Conservation (phyloP, 164 flowering plant species). For the Kalanchoe fedtschenkoi region DNA sequence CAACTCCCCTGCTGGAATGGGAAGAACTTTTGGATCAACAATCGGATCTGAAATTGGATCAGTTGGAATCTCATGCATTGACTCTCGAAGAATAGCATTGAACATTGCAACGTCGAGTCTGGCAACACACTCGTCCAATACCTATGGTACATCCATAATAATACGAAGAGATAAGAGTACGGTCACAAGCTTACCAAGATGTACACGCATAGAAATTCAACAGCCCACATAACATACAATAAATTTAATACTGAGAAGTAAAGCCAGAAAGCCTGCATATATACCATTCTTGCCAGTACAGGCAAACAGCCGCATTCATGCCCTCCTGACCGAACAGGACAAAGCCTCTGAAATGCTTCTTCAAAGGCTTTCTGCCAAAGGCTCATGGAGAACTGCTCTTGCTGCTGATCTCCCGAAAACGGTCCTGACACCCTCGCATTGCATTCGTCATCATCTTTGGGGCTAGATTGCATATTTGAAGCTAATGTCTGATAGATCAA, state of each 20-base stretch:
- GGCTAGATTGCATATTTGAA: constrained; percentile 86
- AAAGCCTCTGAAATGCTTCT: constrained; percentile 76
- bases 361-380: constrained; percentile 85
- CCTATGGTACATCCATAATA: constrained; percentile 25
- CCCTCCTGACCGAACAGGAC: constrained; percentile 89
- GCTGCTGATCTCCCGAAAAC: constrained; percentile 67
- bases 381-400: constrained; percentile 71
- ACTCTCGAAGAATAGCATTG: constrained; percentile 95
- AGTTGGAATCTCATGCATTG: constrained; percentile 89
- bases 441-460: constrained; percentile 25
- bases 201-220: background rate
- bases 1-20: constrained; percentile 95
- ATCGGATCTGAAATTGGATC: constrained; percentile 99
- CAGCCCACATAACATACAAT: background rate
- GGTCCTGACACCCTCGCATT: constrained; percentile 47
- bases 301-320: constrained; percentile 98
- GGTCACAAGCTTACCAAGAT: background rate
- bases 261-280: constrained; percentile 5
- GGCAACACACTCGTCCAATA: constrained; percentile 83
- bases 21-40: constrained; percentile 78
- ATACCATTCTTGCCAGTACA: constrained; percentile 79
- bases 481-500: constrained; percentile 53
- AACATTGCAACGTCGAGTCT: constrained; percentile 99
- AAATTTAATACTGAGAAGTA: background rate
- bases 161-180: too few relatives aligned